Evolutionary conservation across 805 yeast genomes (phyloP).

Genomic region (Candida mattraensis): DNA sequence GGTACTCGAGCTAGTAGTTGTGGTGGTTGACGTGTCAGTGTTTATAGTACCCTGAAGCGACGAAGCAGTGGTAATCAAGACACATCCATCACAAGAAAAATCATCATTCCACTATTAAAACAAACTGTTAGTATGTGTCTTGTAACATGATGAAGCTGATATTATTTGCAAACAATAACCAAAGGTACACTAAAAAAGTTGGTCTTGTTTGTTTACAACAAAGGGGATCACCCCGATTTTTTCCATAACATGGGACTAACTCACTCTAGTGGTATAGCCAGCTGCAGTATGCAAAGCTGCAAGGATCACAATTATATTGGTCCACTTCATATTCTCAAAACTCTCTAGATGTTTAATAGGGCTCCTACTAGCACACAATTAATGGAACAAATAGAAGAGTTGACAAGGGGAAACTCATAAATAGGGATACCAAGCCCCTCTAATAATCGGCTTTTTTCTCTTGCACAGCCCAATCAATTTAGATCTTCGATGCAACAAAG

Average conservation of each 20-base stretch:
- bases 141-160: conserved; percentile 1
- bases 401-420: no score
- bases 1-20: conserved; percentile 4
- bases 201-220: no score
- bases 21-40: conserved; percentile 15
- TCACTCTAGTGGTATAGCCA: conserved; percentile 17
- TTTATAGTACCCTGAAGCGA: conserved; percentile 27
- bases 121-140: background rate
- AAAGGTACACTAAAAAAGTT: no score
- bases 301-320: background rate
- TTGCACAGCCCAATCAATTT: background rate
- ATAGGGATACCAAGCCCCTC: no score
- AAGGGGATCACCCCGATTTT: background rate
- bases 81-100: conserved; percentile 29
- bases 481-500: background rate
- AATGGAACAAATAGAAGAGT: no score
- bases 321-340: conserved; percentile 2
- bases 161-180: conserved; percentile 1
- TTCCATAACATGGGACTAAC: conserved; percentile 1
- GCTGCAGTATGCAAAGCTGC: conserved; percentile 3
- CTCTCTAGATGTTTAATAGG: no score
- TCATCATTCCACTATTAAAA: conserved; percentile 26
- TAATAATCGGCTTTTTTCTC: background rate
- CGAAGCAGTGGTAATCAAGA: conserved; percentile 28
- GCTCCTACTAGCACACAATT: no score